Base-by-base conservation (phyloP, 2,329 filamentous ascomycete genomes). In the Clarireedia hainanense region DNA sequence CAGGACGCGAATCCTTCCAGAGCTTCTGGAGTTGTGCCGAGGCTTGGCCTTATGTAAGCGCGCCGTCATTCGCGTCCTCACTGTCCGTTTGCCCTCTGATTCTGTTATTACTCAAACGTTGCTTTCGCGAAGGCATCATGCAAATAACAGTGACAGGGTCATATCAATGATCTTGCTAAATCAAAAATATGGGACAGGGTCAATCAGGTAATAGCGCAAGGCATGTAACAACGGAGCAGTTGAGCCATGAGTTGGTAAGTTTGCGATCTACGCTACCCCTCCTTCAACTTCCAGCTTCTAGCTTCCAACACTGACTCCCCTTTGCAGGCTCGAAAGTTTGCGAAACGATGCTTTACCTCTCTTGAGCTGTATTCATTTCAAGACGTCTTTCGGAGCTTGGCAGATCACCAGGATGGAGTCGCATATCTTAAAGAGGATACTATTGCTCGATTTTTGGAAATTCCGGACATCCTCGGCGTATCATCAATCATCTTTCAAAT, bases 331-430 rank as follows among this genome's bases (percentile, higher is more conserved):
- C 71, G 74, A 55, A 79, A 73, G 63, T 89, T 90, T 68, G 85
- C 82, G 55, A 78, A 82, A 57, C 85, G 83, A 65, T 88, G 84
- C 71, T 89, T 87, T 70, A 83, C 83, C 0, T 78, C 83, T 1
- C 75, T 90, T 55, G 87, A 91, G 70, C 74, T 88, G 30, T 88
- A 87, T 70, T 88, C 81, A 34, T 82, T 89, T 70, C 85, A 84
- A 63, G 82, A 88, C 67, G 85, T 89, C 65, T 90, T 90, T 73
- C 79, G 78, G 57, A 80, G 76, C 56, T 81, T 90, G 20, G 84
- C 86, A 60, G 85, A 89, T 63, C 68, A 77, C 15, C 77, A 86
- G 65, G 80, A 78, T 49, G 73, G 76, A 45, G 72, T 88, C 47
- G 76, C 75, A 51, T 88, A 88, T 67, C 78, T 89, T 60, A 87